Evolutionary conservation across 257 asterid species (phyloP).

Genomic region (Echites panduratus): DNA sequence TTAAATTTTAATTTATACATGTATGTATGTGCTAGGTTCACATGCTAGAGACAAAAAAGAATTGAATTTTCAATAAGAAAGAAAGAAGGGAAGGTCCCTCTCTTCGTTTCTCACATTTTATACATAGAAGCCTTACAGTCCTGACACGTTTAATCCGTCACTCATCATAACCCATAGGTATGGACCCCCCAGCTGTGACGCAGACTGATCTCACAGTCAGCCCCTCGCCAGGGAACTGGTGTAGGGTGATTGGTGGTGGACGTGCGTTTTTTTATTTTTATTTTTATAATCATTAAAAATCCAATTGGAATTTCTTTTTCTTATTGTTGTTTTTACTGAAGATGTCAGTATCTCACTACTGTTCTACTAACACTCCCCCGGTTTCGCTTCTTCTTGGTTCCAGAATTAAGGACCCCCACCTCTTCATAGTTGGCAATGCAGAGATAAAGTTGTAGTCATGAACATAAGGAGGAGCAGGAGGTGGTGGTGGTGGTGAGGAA

Average conservation of each 20-base stretch:
- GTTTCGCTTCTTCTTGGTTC: background rate
- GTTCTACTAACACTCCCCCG: too few species aligned
- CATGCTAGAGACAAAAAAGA: slow-evolving; percentile 2
- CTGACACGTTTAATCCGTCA: slow-evolving; percentile 4
- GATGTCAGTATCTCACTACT: background rate
- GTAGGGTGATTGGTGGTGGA: too few species aligned
- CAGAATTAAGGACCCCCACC: background rate
- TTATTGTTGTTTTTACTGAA: background rate
- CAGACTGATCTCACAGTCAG: slow-evolving; percentile 2
- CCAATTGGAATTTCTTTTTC: background rate
- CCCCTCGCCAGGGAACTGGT: background rate
- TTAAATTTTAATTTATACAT: too few species aligned
- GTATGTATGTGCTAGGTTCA: too few species aligned
- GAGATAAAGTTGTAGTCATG: too few species aligned
- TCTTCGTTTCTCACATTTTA: background rate
- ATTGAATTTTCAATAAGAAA: too few species aligned
- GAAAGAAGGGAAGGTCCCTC: background rate
- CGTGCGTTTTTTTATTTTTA: too few species aligned
- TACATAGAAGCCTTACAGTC: background rate
- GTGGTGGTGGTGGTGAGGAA: too few species aligned
- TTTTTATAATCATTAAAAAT: background rate
- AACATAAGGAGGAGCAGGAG: too few species aligned
- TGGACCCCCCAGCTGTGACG: background rate
- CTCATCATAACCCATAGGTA: background rate
- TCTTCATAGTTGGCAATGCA: too few species aligned